Conservation (phyloP, 176 grass and related monocot genomes). For the Musa acuminata region DNA sequence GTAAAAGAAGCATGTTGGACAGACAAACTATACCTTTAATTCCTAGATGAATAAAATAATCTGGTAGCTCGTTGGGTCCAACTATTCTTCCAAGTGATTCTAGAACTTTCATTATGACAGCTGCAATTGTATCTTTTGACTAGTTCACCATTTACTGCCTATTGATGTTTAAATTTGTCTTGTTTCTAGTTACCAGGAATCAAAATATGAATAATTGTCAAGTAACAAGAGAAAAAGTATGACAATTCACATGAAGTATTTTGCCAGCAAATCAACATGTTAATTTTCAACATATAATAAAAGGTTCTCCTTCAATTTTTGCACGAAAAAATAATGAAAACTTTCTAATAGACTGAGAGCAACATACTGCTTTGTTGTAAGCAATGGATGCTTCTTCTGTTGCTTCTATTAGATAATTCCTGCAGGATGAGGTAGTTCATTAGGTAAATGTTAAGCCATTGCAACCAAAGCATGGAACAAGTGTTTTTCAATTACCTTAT, state of each 20-base stretch:
- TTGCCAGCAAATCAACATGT: not conserved
- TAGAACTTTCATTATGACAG: too few relatives aligned
- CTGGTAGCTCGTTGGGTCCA: too few relatives aligned
- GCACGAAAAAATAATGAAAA: not conserved
- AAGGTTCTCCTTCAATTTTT: not conserved
- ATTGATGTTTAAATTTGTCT: too few relatives aligned
- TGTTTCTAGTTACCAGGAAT: not conserved
- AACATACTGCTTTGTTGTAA: slow-evolving; percentile 80
- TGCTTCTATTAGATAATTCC: slow-evolving; percentile 94
- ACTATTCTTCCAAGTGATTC: too few relatives aligned
- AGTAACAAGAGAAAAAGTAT: not conserved
- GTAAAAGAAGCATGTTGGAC: too few relatives aligned
- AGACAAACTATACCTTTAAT: too few relatives aligned
- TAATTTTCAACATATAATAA: not conserved
- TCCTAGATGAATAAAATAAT: too few relatives aligned
- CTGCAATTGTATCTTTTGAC: too few relatives aligned
- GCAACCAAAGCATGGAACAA: not conserved
- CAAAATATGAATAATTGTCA: not conserved
- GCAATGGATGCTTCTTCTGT: slow-evolving; percentile 95
- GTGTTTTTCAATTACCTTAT: slow-evolving; percentile 43
- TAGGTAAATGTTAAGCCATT: not conserved
- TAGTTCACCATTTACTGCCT: too few relatives aligned
- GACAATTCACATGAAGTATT: not conserved
- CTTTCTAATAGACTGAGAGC: not conserved
- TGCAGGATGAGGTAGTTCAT: slow-evolving; percentile 27